Evolutionary conservation across 805 yeast species (phyloP).

Genomic region (Priceomyces carsonii): DNA sequence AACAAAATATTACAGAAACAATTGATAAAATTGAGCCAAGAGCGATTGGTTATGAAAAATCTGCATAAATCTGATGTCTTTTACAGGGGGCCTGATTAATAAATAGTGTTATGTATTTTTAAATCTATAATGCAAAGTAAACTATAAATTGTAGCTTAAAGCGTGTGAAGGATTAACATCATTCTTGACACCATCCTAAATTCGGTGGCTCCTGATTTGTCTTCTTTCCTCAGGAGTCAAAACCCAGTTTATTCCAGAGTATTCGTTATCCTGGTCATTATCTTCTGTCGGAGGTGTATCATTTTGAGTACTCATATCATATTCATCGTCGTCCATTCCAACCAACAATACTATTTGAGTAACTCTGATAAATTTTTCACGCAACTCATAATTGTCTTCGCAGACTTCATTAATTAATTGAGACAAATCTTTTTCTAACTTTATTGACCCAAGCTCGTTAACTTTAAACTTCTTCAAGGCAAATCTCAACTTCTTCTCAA

Average conservation of each 20-base stretch:
- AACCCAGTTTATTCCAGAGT: constrained; percentile 63
- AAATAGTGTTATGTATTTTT: neutral
- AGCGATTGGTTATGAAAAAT: constrained; percentile 1
- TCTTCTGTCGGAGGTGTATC: constrained; percentile 42
- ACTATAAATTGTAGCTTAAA: neutral
- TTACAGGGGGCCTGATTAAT: neutral
- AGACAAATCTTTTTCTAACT: constrained; percentile 79
- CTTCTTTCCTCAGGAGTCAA: constrained; percentile 75
- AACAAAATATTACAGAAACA: constrained; percentile 5
- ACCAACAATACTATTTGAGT: constrained; percentile 83
- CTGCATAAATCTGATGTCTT: constrained; percentile 1
- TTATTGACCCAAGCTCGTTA: constrained; percentile 81
- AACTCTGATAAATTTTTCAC: constrained; percentile 76
- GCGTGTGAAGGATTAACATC: neutral
- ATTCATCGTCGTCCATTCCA: constrained; percentile 73
- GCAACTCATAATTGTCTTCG: constrained; percentile 65
- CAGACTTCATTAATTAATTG: constrained; percentile 73
- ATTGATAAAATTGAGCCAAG: constrained; percentile 5
- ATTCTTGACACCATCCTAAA: constrained; percentile 28
- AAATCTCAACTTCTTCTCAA: constrained; percentile 70
- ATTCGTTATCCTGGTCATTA: constrained; percentile 30
- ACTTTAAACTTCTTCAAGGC: constrained; percentile 58
- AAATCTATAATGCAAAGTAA: neutral
- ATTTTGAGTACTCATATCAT: constrained; percentile 32
- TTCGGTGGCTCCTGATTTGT: constrained; percentile 58